These are phyloP conservation scores for Colletotrichum cordylinicola DNA, from an alignment of 2,329 filamentous ascomycete species.

Conservation along the genomic window DNA sequence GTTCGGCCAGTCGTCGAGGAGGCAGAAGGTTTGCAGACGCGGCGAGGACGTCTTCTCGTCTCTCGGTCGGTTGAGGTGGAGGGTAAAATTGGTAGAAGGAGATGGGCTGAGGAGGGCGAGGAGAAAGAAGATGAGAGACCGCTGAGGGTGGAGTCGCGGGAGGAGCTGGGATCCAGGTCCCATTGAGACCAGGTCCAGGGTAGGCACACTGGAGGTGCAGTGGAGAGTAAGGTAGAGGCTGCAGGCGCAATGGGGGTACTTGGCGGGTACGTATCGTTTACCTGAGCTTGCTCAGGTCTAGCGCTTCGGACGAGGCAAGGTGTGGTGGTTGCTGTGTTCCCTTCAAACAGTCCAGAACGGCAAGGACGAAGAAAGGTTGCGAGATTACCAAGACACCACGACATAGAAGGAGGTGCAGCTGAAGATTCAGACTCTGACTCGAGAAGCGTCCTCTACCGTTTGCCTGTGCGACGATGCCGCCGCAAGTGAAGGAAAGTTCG, in stretches of 20 bases:
- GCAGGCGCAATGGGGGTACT: neutral
- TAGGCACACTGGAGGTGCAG: slow-evolving; percentile 4
- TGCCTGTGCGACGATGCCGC: neutral
- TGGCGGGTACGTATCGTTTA: neutral
- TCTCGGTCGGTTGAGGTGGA: slow-evolving; percentile 9
- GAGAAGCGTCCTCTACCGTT: neutral
- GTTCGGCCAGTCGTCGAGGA: neutral
- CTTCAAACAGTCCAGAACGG: neutral
- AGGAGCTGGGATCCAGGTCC: slow-evolving; percentile 21
- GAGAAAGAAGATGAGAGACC: slow-evolving; percentile 17
- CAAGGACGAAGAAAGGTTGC: neutral
- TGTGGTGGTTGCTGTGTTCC: neutral
- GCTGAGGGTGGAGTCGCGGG: slow-evolving; percentile 15
- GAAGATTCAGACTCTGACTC: neutral
- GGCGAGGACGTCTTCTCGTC: neutral
- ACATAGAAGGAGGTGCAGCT: neutral
- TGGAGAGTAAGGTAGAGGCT: neutral
- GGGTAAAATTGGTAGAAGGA: slow-evolving; percentile 2
- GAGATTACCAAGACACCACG: slow-evolving; percentile 16
- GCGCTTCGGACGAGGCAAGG: neutral
- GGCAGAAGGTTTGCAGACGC: neutral
- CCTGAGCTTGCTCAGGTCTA: neutral
- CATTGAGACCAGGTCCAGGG: slow-evolving; percentile 8
- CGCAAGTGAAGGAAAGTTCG: neutral
- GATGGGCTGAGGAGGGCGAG: slow-evolving; percentile 21